Evolutionary conservation across 1,284 basidiomycete genomes (phyloP).

Genomic region (Trichosporon asahii): DNA sequence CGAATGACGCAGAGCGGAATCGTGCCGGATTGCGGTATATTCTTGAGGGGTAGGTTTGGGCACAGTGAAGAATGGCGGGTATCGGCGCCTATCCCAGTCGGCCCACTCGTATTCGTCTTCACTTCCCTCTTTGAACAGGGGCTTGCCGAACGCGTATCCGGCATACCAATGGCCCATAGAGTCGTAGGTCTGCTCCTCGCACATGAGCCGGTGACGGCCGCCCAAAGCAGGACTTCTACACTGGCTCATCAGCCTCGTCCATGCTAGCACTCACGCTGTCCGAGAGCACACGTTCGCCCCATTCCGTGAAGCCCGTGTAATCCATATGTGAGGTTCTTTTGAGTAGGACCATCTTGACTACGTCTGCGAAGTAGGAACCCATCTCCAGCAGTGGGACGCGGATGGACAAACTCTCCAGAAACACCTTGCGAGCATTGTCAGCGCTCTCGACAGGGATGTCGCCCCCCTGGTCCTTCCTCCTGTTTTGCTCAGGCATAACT

Average conservation of each 20-base stretch:
- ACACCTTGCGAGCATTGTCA: background rate
- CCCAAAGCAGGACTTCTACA: background rate
- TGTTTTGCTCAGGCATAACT: background rate
- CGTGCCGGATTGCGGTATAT: background rate
- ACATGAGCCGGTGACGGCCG: background rate
- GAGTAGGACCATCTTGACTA: background rate
- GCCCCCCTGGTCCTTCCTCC: background rate
- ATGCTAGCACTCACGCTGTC: background rate
- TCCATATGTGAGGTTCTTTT: background rate
- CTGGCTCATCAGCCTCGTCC: background rate
- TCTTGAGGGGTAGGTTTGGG: background rate
- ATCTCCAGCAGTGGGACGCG: background rate
- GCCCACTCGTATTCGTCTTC: background rate
- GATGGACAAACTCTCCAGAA: background rate
- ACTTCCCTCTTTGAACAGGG: background rate
- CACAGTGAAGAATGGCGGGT: background rate
- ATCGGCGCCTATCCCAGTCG: background rate
- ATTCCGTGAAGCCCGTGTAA: background rate
- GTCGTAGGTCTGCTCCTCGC: background rate
- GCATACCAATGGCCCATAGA: background rate
- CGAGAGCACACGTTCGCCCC: background rate
- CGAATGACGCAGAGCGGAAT: background rate
- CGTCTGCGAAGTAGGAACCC: background rate
- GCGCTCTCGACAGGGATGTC: background rate
- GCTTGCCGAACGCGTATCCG: background rate